Conservation (phyloP, 345 rosid genomes). For the Citrus unshiu region DNA sequence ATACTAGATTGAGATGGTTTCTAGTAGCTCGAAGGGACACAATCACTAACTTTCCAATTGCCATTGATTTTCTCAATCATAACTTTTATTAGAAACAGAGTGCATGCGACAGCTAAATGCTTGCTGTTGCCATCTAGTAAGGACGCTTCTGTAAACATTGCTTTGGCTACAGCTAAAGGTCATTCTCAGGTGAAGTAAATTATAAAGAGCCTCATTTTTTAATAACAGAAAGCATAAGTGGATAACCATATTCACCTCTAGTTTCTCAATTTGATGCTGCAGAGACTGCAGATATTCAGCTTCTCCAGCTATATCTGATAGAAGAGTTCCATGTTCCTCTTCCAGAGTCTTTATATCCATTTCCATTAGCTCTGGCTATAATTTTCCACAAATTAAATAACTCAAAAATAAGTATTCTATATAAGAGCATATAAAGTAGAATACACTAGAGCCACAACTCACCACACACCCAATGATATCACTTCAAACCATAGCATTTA, state of each 20-base stretch:
- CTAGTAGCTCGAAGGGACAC: background rate
- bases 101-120: too few relatives aligned
- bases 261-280: constrained; percentile 44
- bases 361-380: constrained; percentile 57
- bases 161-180: background rate
- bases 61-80: background rate
- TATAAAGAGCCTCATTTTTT: background rate
- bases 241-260: constrained; percentile 38
- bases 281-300: constrained; percentile 46
- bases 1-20: background rate
- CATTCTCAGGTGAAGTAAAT: background rate
- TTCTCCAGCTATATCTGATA: constrained; percentile 59
- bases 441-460: background rate
- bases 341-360: constrained; percentile 46
- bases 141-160: background rate
- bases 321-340: constrained; percentile 49
- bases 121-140: background rate
- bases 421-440: background rate
- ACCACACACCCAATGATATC: background rate
- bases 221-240: background rate
- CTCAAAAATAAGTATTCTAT: background rate
- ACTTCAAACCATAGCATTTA: background rate
- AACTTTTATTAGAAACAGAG: background rate
- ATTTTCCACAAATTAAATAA: constrained; percentile 7
- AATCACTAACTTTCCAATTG: background rate